Evolutionary conservation across 2,329 filamentous ascomycete genomes (phyloP), one percentile per base, ranked within the genome.

Genomic region (Annulohypoxylon truncatum): DNA sequence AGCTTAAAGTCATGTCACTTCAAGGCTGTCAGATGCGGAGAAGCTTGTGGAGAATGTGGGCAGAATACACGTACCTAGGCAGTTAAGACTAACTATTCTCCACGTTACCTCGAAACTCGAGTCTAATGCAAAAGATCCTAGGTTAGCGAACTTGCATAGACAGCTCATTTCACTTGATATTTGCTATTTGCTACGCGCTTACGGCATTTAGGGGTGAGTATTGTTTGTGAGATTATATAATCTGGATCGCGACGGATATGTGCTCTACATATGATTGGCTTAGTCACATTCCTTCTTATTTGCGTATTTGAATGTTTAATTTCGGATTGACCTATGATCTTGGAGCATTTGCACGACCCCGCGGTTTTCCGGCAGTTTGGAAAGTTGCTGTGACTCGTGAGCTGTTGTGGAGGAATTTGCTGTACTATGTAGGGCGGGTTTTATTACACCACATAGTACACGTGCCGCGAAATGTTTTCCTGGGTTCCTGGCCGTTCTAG

Each of bases 391-490:
- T 40, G n/a, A n/a, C n/a, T n/a, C 29, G 24, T 31, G n/a, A 44
- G 57, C 26, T 26, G 35, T 24, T 48, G n/a, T 48, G 52, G 42
- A 47, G 40, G 31, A 59, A 59, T 63, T 24, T 52, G 24, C 44
- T 31, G n/a, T n/a, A n/a, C n/a, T n/a, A n/a, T 31, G 29, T 33
- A 53, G 26, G 44, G 44, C 18, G 13, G 10, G 52, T 50, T 57
- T 61, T 29, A 28, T 33, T 28, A 42, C 38, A 42, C 38, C 2
- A 40, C 35, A 28, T 13, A n/a, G 31, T 35, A 44, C 64, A 67
- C 60, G 64, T 67, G 64, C 13, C 24, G 20, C 15, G 51, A 52
- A 60, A 35, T 31, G n/a, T 51, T 67, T 64, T 59, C 29, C 28
- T 40, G n/a, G 24, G 31, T 28, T 28, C 54, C 12, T 50, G 10